Percentiles rank a stretch among this genome's conserved stretches.
Conservation (phyloP, 192 early-diverging fungal genomes). For the Linnemannia elongata region DNA sequence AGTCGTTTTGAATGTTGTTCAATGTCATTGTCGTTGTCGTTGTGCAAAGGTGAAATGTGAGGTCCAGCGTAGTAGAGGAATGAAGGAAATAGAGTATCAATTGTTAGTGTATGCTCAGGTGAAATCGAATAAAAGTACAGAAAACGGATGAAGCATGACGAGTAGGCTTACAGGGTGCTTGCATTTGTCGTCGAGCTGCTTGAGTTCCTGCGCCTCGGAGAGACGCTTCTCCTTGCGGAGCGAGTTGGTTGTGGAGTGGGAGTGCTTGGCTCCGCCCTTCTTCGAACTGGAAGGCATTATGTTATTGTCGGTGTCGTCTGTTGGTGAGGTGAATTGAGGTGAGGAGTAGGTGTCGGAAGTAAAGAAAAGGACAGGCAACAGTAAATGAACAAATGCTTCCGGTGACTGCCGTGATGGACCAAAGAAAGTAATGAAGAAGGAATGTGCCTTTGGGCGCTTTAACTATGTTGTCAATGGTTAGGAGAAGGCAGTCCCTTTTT, state of each 20-base stretch:
- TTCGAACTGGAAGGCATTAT: constrained; percentile 35
- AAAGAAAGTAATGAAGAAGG: too few relatives aligned
- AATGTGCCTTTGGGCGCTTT: too few relatives aligned
- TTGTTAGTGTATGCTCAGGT: too few relatives aligned
- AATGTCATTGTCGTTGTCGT: not conserved
- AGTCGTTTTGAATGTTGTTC: not conserved
- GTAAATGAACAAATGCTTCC: not conserved
- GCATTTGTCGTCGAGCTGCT: constrained; percentile 60
- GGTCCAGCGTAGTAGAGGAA: not conserved
- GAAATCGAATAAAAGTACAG: too few relatives aligned
- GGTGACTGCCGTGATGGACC: not conserved
- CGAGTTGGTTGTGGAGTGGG: constrained; percentile 9
- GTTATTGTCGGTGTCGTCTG: not conserved
- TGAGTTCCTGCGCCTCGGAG: constrained; percentile 63
- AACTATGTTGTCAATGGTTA: too few relatives aligned
- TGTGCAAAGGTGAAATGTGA: not conserved
- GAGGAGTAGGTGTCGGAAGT: too few relatives aligned
- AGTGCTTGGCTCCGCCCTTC: constrained; percentile 33
- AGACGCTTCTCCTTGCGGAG: constrained; percentile 59
- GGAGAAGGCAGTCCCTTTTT: too few relatives aligned
- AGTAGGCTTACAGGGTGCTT: constrained; percentile 58
- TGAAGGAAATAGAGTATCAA: not conserved
- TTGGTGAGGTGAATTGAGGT: not conserved
- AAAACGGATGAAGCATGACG: too few relatives aligned
- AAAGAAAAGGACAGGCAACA: not conserved